Conservation (phyloP, 805 yeast genomes). For the Suhomyces faveliae region DNA sequence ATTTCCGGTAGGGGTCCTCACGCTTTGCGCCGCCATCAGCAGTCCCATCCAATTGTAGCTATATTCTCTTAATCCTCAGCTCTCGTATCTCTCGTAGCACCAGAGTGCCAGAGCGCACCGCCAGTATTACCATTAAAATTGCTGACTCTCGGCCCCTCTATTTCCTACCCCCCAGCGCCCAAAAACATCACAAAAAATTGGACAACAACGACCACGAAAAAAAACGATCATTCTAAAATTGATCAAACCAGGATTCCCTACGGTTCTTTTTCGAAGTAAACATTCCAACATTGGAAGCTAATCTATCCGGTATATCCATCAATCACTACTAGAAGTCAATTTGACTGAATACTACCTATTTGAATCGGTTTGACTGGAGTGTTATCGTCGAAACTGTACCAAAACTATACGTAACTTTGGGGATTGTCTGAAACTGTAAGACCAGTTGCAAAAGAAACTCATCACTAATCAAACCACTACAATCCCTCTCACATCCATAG, state of each 20-base stretch:
- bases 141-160: not conserved
- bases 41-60: not conserved
- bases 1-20: not conserved
- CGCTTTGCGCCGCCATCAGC: too few relatives aligned
- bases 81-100: not conserved
- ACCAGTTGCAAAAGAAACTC: not conserved
- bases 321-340: not conserved
- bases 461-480: not conserved
- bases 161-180: not conserved
- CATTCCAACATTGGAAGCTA: not conserved
- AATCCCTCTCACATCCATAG: not conserved
- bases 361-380: not conserved
- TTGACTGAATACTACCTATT: not conserved
- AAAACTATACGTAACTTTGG: not conserved
- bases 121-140: not conserved
- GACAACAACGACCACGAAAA: constrained; percentile 7
- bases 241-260: not conserved
- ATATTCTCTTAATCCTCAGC: not conserved
- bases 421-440: not conserved
- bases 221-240: not conserved
- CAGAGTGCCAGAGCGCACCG: too few relatives aligned
- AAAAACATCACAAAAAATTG: constrained; percentile 3
- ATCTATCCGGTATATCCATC: not conserved
- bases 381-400: not conserved
- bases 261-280: not conserved